phyloP scores from a whole-genome alignment of 179 eudicot genomes.

The Spergularia azorica region DNA sequence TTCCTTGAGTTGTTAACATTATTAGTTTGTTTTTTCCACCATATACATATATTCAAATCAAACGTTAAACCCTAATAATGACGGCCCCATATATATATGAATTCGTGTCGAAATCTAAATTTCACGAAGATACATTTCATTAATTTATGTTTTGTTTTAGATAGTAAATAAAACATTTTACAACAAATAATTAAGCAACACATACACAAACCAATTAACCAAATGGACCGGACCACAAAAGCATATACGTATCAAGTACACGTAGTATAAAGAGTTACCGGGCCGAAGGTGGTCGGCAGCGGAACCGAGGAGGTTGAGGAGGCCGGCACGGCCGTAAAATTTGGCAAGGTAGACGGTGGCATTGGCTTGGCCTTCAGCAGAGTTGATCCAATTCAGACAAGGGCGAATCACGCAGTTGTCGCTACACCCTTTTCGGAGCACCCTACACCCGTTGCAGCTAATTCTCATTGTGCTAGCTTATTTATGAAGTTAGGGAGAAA shows the following conservation, averaged over 20 bases:
- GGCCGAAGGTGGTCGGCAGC: slow-evolving; percentile 54
- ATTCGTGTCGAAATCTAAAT: no score
- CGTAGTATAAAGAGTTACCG: slow-evolving; percentile 8
- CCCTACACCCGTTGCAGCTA: slow-evolving; percentile 53
- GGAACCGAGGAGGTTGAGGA: slow-evolving; percentile 48
- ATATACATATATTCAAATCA: no score
- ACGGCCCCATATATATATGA: no score
- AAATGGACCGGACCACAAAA: no score
- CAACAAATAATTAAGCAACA: no score
- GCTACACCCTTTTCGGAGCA: slow-evolving; percentile 48
- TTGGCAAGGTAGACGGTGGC: slow-evolving; percentile 57
- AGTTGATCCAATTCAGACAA: slow-evolving; percentile 48
- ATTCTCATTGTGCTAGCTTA: slow-evolving; percentile 42
- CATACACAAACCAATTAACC: no score
- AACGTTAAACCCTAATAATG: no score
- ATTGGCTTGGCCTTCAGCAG: slow-evolving; percentile 49
- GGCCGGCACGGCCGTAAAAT: slow-evolving; percentile 57
- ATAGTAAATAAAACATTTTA: no score
- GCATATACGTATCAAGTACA: not conserved
- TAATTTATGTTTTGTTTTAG: no score
- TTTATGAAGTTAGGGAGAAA: not conserved
- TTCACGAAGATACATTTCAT: no score
- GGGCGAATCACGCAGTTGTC: slow-evolving; percentile 46
- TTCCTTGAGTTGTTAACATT: no score
- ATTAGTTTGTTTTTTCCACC: no score